Evolutionary conservation across 2,329 filamentous ascomycete species (phyloP), one percentile per base, ranked within the genome.

Genomic region (Cladophialophora yegresii): DNA sequence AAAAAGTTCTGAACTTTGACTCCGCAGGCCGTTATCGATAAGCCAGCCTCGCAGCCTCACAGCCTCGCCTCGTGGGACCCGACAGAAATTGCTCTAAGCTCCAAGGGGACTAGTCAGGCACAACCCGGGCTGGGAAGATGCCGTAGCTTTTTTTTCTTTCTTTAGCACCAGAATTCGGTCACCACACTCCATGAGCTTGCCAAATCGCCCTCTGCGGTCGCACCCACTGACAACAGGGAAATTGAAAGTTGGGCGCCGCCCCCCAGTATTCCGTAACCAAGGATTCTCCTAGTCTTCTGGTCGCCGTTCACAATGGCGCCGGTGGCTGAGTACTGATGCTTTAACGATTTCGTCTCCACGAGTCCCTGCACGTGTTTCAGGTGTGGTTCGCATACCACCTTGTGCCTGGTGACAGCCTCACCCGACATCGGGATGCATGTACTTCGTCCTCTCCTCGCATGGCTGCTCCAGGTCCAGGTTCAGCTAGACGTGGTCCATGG

Each of bases 1-100:
- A 59, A 59, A 59, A 59, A 51, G 45, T 59, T 59, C 57, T 59
- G 9, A 22, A 47, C 47, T 28, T n/a, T 53, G 20, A 5, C 55
- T 58, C 55, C 47, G 47, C 57, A 59, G 30, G 6, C 30, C 36
- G 28, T 59, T 59, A 59, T 59, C 57, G 57, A 59, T 59, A 59
- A 26, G 43, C n/a, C 45, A 59, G 57, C 57, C 57, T 59, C n/a
- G 57, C n/a, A 33, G 51, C 23, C 12, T 30, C 47, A 12, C 16
- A 28, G 8, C 6, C 13, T 40, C 36, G 36, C 13, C 32, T 36
- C 32, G 10, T 12, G 4, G 10, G 4, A 12, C 36, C 36, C 2
- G 5, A 16, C 16, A n/a, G 9, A 43, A 8, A 43, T 1, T 10
- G 20, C 20, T 1, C 57, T 51, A 50, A 53, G 43, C 45, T 43